These are phyloP conservation scores for Beauveria medogensis DNA, from an alignment of 2,329 filamentous ascomycete species.

Conservation along the genomic window DNA sequence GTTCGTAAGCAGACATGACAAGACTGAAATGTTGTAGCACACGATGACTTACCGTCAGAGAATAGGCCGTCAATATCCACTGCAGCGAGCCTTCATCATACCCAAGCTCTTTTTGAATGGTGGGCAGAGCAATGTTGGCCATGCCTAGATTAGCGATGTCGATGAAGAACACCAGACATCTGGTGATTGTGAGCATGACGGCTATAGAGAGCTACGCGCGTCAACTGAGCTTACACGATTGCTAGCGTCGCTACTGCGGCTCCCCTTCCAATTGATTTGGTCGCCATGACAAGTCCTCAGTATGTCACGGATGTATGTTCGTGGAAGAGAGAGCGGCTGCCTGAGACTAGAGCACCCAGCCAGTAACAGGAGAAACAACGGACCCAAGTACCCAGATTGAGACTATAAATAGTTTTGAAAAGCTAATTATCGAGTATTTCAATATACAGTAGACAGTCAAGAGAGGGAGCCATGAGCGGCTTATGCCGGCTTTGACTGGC, in stretches of 20 bases:
- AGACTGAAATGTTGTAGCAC: neutral
- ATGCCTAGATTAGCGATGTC: slow-evolving; percentile 14
- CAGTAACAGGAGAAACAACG: no score
- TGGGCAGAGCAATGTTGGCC: slow-evolving; percentile 13
- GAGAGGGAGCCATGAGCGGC: neutral
- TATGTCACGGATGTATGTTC: no score
- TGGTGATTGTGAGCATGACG: neutral
- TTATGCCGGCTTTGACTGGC: neutral
- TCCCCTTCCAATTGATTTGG: neutral
- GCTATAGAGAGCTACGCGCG: neutral
- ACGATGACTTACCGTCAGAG: slow-evolving; percentile 5
- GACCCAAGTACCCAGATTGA: no score
- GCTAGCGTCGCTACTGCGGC: neutral
- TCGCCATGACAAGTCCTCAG: neutral
- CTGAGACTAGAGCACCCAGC: no score
- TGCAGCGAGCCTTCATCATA: slow-evolving; percentile 11
- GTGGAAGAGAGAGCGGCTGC: no score
- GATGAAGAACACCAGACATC: slow-evolving; percentile 12
- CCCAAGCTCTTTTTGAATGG: slow-evolving; percentile 11
- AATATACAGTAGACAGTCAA: no score
- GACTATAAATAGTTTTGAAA: no score
- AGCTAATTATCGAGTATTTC: no score
- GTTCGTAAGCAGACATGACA: neutral
- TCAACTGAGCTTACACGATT: neutral
- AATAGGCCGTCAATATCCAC: slow-evolving; percentile 13